These are phyloP conservation scores for Neurospora sp. DNA, from an alignment of 495 filamentous ascomycete species.

Conservation along the genomic window DNA sequence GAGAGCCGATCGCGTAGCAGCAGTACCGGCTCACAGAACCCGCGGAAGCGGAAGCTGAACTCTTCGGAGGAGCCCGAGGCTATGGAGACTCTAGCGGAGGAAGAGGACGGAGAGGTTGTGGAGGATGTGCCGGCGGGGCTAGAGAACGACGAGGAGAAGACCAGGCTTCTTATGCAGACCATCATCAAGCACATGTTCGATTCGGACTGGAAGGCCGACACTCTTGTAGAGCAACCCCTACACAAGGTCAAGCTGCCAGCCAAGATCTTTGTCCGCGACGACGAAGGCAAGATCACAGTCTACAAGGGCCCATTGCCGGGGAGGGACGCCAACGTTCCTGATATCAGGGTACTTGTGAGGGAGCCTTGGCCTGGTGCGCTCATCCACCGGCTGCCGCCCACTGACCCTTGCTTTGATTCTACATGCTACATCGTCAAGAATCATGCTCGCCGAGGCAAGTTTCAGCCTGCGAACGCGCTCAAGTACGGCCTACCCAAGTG, in stretches of 20 bases:
- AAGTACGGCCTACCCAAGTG: conserved; percentile 46
- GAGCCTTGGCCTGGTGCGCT: conserved; percentile 74
- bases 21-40: conserved; percentile 8
- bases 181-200: conserved; percentile 75
- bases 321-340: conserved; percentile 34
- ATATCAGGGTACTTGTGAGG: conserved; percentile 66
- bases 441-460: conserved; percentile 68
- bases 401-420: conserved; percentile 51
- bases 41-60: conserved; percentile 14
- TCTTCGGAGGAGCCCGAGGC: conserved; percentile 35
- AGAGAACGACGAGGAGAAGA: conserved; percentile 18
- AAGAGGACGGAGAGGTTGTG: neutral
- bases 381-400: conserved; percentile 52
- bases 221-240: conserved; percentile 53
- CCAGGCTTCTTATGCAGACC: conserved; percentile 43
- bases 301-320: conserved; percentile 60
- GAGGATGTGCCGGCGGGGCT: conserved; percentile 5
- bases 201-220: conserved; percentile 62
- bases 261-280: conserved; percentile 57
- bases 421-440: conserved; percentile 77
- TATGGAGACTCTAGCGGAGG: conserved; percentile 38
- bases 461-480: conserved; percentile 53
- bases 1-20: conserved; percentile 2
- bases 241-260: conserved; percentile 57
- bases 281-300: conserved; percentile 50